A percentile compares a stretch with the other conserved stretches of the same genome.
phyloP scores from a whole-genome alignment of 805 yeast genomes.

The Nematodospora valgi region DNA sequence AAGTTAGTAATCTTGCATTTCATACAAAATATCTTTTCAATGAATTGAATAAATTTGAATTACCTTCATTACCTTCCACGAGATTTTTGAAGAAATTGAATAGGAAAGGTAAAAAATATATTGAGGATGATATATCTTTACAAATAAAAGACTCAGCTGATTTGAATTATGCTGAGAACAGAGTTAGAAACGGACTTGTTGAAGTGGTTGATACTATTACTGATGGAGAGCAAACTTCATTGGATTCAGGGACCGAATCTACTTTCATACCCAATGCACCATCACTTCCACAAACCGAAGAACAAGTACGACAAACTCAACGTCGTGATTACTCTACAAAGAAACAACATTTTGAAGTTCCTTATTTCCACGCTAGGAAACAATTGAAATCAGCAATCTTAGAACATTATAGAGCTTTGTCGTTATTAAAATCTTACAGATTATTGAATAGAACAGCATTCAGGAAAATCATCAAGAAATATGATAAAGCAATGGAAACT shows the following conservation, averaged over 20 bases:
- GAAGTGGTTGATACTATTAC: conserved; percentile 5
- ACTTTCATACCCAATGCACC: neutral
- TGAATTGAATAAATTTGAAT: conserved; percentile 28
- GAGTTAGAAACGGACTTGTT: conserved; percentile 32
- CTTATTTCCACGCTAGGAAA: conserved; percentile 62
- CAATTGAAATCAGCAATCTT: conserved; percentile 65
- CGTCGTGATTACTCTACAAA: conserved; percentile 48
- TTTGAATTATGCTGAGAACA: conserved; percentile 33
- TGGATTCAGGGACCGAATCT: conserved; percentile 10
- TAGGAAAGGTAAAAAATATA: neutral
- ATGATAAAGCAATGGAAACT: conserved; percentile 67
- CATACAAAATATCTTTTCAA: conserved; percentile 23
- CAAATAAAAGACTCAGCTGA: conserved; percentile 18
- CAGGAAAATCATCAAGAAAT: conserved; percentile 85
- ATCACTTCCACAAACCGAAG: conserved; percentile 13
- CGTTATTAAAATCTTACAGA: conserved; percentile 66
- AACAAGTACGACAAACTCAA: conserved; percentile 21
- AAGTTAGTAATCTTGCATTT: conserved; percentile 27
- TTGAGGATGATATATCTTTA: conserved; percentile 12
- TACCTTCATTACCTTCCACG: conserved; percentile 40
- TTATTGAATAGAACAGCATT: conserved; percentile 82
- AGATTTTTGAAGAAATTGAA: conserved; percentile 22
- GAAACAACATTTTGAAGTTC: conserved; percentile 38
- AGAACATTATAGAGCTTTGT: conserved; percentile 72
- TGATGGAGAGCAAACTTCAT: conserved; percentile 12